Evolutionary conservation across 352 stramenopile species (phyloP), one percentile per base, ranked within the genome.

Genomic region (Pythium guiyangense): DNA sequence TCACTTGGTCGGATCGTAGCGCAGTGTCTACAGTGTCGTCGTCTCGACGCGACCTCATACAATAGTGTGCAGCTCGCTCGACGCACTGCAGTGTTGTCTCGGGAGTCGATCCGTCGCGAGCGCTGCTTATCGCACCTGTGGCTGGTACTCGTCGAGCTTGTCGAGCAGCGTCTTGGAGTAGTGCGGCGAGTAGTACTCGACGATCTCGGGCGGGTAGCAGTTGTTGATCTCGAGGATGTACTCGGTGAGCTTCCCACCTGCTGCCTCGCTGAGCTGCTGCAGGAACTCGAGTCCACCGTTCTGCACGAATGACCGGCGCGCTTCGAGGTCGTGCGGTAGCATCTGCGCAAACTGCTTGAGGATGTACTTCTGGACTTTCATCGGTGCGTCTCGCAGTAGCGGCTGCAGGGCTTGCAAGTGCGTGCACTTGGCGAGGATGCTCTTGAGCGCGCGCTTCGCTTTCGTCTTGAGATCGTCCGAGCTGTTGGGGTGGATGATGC

Each of bases 331-430:
- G 59, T 98, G 91, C 22, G 94, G 94, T 11, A 98, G 67, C 65
- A 98, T 90, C 63, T 97, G 87, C 18, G 93, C 92, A 67, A 98
- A 98, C 67, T 98, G 94, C 57, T 95, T 92, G 37, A 98, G 77
- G 54, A 98, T 96, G 71, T 98, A 98, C 86, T 98, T 98, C 65
- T 98, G 90, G 39, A 98, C 91, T 65, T 97, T 98, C 58, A 97
- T 74, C 0, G 91, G 91, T 4, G 90, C 84, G 42, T 98, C 93
- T 17, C 87, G 70, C n/a, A 98, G 70, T 40, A 98, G 64, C 25
- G 93, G 94, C 66, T 98, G 88, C 26, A 98, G 72, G 6, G 92
- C 94, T 53, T 94, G 86, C 11, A 97, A 67, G 60, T 98, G 87
- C n/a, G 92, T 98, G 57, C 93, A 98, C 70, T 98, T 98, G 56